A percentile compares a stretch with the other conserved stretches of the same genome.
These are phyloP conservation scores for Oidiodendron maius DNA, from an alignment of 495 filamentous ascomycete genomes.

Conservation along the genomic window DNA sequence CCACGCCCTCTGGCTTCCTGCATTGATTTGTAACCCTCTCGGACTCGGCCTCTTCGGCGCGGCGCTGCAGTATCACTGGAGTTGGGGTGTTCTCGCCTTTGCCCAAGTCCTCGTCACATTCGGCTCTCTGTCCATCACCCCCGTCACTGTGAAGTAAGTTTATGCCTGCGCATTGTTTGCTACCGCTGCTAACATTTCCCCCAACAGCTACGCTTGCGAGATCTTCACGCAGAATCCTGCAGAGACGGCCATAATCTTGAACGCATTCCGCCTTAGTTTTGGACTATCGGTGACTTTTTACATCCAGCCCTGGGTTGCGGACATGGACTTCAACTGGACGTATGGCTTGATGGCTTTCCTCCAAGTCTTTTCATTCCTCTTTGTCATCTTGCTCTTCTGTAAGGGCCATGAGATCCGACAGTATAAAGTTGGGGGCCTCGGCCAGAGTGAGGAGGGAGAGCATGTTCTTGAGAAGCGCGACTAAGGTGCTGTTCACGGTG, in stretches of 20 bases:
- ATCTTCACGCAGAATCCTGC: conserved; percentile 35
- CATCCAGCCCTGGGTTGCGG: conserved; percentile 37
- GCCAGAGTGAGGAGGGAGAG: conserved; percentile 18
- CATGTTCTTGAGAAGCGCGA: conserved; percentile 11
- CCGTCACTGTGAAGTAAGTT: conserved; percentile 40
- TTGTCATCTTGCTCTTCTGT: conserved; percentile 25
- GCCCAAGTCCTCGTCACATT: conserved; percentile 38
- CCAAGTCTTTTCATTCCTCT: conserved; percentile 31
- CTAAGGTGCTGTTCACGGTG: too few species aligned
- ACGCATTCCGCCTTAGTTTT: conserved; percentile 35
- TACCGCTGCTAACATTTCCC: background rate
- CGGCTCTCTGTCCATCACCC: conserved; percentile 31
- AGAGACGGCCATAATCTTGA: conserved; percentile 37
- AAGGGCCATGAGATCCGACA: conserved; percentile 23
- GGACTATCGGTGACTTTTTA: conserved; percentile 41
- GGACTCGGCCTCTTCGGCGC: conserved; percentile 42
- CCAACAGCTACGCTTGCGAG: conserved; percentile 20
- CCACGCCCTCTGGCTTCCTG: conserved; percentile 36
- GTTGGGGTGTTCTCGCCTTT: conserved; percentile 41
- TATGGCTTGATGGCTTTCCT: conserved; percentile 48
- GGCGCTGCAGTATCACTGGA: conserved; percentile 38
- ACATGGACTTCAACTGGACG: conserved; percentile 40
- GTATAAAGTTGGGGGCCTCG: conserved; percentile 4
- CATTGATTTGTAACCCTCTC: conserved; percentile 35
- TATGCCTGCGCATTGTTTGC: conserved; percentile 7